phyloP scores from a whole-genome alignment of 352 stramenopile species.

The Stephanocyclus meneghinianus region DNA sequence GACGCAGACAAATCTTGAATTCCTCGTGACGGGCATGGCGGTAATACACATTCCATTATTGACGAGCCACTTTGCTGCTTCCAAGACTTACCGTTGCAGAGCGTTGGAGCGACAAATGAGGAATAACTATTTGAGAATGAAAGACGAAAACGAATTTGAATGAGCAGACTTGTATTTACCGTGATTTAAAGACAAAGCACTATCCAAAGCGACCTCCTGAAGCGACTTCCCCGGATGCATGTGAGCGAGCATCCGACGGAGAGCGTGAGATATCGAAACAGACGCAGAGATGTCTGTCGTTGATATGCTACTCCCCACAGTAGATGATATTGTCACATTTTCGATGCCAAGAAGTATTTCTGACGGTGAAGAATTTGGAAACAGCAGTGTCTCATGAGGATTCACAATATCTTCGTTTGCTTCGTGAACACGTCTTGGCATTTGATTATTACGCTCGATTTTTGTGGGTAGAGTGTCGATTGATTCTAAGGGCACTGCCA shows the following conservation, averaged over 20 bases:
- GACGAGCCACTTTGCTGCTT: conserved; percentile 69
- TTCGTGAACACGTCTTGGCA: neutral
- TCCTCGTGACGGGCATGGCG: conserved; percentile 51
- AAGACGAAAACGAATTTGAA: neutral
- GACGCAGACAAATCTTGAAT: conserved; percentile 57
- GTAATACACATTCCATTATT: conserved; percentile 49
- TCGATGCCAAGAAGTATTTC: conserved; percentile 61
- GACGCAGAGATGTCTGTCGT: conserved; percentile 15
- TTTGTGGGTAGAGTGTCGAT: neutral
- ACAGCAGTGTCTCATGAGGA: conserved; percentile 80
- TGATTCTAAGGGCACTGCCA: conserved; percentile 72
- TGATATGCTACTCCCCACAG: neutral
- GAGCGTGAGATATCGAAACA: conserved; percentile 38
- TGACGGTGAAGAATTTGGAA: conserved; percentile 66
- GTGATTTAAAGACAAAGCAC: conserved; percentile 59
- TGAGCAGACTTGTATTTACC: neutral
- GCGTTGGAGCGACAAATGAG: neutral
- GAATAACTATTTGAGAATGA: neutral
- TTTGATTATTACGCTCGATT: neutral
- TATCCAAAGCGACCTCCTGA: conserved; percentile 66
- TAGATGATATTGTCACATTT: neutral
- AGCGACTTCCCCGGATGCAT: conserved; percentile 66
- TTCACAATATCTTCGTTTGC: conserved; percentile 22
- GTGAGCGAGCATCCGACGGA: conserved; percentile 66
- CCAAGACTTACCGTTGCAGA: conserved; percentile 31